These are phyloP conservation scores for Flueggea neowawraea DNA, from an alignment of 441 rosid genomes.

Conservation along the genomic window DNA sequence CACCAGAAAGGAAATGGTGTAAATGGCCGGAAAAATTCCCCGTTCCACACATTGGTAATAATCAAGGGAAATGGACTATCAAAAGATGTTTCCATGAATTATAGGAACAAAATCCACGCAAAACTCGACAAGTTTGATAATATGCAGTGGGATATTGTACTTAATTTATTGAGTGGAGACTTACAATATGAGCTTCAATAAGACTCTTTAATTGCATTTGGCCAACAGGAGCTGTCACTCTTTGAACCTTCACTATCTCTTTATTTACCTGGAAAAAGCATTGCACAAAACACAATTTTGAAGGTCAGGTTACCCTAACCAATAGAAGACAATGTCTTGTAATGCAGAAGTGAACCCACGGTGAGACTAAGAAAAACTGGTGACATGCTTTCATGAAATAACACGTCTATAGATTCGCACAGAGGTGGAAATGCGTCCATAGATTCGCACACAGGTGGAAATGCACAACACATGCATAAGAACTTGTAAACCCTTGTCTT, in stretches of 20 bases:
- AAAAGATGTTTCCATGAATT: too few relatives aligned
- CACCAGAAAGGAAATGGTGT: conserved; percentile 1
- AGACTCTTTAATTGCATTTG: conserved; percentile 93
- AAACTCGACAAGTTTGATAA: too few relatives aligned
- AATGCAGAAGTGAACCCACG: too few relatives aligned
- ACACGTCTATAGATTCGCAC: not conserved
- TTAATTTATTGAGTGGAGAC: conserved; percentile 19
- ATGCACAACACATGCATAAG: not conserved
- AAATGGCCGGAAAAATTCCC: not conserved
- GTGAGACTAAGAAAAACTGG: too few relatives aligned
- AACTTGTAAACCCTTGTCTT: too few relatives aligned
- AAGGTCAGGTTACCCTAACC: too few relatives aligned
- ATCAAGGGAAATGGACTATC: too few relatives aligned
- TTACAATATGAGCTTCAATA: conserved; percentile 92
- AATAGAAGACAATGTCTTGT: too few relatives aligned
- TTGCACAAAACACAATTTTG: too few relatives aligned
- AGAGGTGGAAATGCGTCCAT: not conserved
- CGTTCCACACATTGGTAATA: not conserved
- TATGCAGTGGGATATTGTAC: too few relatives aligned
- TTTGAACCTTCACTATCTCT: conserved; percentile 93
- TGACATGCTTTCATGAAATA: too few relatives aligned
- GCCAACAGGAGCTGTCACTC: conserved; percentile 95
- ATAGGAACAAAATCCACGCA: too few relatives aligned
- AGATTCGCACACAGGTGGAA: not conserved
- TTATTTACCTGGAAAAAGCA: conserved; percentile 54